Conservation (phyloP, 768 basidiomycete genomes). For the Pulveroboletus sp. region DNA sequence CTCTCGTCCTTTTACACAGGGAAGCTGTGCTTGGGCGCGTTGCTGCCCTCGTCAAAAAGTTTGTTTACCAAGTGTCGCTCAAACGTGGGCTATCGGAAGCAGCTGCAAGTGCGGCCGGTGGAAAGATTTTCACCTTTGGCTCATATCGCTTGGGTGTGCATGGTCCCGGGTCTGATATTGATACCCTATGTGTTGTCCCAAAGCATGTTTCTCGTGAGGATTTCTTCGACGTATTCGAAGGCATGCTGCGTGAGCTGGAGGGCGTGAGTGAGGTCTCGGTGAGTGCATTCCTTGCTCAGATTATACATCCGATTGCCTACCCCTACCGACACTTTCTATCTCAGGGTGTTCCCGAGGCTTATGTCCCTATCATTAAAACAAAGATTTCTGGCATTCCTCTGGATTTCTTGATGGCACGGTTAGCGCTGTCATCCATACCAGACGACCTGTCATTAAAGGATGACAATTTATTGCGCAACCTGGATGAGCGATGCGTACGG, state of each 20-base stretch:
- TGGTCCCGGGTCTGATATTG: constrained; percentile 94
- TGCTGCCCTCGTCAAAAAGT: constrained; percentile 86
- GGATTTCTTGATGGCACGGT: constrained; percentile 91
- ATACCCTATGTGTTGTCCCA: constrained; percentile 96
- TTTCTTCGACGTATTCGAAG: constrained; percentile 90
- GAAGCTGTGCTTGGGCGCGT: constrained; percentile 92
- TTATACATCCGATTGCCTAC: background rate
- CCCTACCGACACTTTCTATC: constrained; percentile 6
- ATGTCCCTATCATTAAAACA: constrained; percentile 91
- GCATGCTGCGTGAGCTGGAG: constrained; percentile 80
- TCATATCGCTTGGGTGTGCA: constrained; percentile 98
- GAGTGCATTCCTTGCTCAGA: constrained; percentile 33
- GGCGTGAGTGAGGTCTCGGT: constrained; percentile 90
- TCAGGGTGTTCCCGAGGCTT: constrained; percentile 95
- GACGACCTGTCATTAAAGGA: constrained; percentile 89
- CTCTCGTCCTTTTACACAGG: constrained; percentile 43
- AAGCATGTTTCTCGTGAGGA: constrained; percentile 95
- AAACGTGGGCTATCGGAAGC: constrained; percentile 82
- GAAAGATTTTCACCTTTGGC: constrained; percentile 98
- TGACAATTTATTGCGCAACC: constrained; percentile 85
- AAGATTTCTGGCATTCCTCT: constrained; percentile 91
- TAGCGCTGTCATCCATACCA: constrained; percentile 84
- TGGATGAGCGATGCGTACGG: constrained; percentile 93
- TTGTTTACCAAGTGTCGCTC: constrained; percentile 81
- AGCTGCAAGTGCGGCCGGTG: constrained; percentile 86